A percentile compares a stretch with the other conserved stretches of the same genome.
Evolutionary conservation across 148 eudicot genomes (phyloP).

Genomic region (Amaranthus cruentus): DNA sequence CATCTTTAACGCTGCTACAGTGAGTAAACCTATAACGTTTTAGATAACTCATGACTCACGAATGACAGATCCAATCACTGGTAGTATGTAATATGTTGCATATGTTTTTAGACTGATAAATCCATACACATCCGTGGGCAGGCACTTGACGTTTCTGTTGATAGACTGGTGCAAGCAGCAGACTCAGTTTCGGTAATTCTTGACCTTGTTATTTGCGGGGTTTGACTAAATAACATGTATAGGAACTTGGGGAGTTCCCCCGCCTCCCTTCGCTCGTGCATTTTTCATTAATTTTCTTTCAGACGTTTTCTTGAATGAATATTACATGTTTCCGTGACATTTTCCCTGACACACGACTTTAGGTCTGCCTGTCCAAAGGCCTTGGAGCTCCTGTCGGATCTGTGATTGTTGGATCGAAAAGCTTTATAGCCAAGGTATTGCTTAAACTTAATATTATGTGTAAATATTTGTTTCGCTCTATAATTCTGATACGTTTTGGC

Average conservation of each 20-base stretch:
- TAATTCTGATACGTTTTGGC: not conserved
- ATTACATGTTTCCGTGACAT: no score
- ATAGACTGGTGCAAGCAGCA: slow-evolving; percentile 88
- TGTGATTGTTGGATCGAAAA: slow-evolving; percentile 80
- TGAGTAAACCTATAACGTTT: slow-evolving; percentile 29
- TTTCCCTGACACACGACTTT: slow-evolving; percentile 1
- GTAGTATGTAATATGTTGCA: no score
- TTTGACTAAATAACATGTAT: no score
- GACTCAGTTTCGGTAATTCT: slow-evolving; percentile 82
- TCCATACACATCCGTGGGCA: slow-evolving; percentile 26
- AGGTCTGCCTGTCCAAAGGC: slow-evolving; percentile 96
- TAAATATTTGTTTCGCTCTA: not conserved
- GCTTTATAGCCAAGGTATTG: slow-evolving; percentile 67
- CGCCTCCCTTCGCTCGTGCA: no score
- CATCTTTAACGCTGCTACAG: slow-evolving; percentile 82
- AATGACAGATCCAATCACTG: no score
- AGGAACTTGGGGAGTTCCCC: no score
- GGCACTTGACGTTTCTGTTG: slow-evolving; percentile 88
- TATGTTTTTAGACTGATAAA: not conserved
- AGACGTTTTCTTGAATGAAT: no score
- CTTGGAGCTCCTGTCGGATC: slow-evolving; percentile 96
- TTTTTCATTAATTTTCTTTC: no score
- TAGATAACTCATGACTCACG: no score
- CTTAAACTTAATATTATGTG: not conserved
- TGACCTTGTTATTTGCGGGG: not conserved